Percentiles rank a stretch among this genome's conserved stretches.
Conservation (phyloP, 2,329 filamentous ascomycete species). For the Nannizzia gypsea region DNA sequence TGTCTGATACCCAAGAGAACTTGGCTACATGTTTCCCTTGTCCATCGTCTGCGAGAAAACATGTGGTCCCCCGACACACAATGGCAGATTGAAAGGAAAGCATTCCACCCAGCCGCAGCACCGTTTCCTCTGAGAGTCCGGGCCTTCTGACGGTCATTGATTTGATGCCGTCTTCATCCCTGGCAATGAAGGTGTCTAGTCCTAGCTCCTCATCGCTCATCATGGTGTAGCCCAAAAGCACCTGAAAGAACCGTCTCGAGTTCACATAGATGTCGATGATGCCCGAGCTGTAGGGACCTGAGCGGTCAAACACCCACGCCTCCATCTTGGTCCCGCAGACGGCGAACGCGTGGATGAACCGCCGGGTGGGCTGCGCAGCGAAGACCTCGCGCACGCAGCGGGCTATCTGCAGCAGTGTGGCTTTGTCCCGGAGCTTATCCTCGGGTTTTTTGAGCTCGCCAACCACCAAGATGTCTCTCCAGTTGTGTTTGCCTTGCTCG, state of each 20-base stretch:
- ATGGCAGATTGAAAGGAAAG: conserved; percentile 13
- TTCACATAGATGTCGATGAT: conserved; percentile 23
- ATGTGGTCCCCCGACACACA: conserved; percentile 19
- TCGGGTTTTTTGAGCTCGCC: conserved; percentile 13
- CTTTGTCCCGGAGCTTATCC: conserved; percentile 8
- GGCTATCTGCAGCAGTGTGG: conserved; percentile 12
- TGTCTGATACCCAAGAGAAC: conserved; percentile 24
- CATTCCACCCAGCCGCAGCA: not conserved
- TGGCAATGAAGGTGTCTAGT: conserved; percentile 21
- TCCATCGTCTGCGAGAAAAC: conserved; percentile 14
- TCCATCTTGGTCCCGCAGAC: conserved; percentile 17
- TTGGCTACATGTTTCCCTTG: conserved; percentile 20
- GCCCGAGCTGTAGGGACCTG: conserved; percentile 21
- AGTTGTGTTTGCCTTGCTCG: conserved; percentile 11
- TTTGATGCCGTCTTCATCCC: conserved; percentile 5
- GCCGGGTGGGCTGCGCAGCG: conserved; percentile 19
- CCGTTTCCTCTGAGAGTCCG: not conserved
- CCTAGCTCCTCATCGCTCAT: conserved; percentile 24
- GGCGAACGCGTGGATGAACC: conserved; percentile 24
- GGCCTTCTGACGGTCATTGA: not conserved
- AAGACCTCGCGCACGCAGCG: conserved; percentile 14
- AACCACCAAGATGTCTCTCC: conserved; percentile 14
- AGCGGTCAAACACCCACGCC: conserved; percentile 27
- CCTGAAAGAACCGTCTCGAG: conserved; percentile 20
- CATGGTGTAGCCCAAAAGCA: conserved; percentile 21